Conservation (phyloP, 2,329 filamentous ascomycete genomes). For the Scedosporium boydii region DNA sequence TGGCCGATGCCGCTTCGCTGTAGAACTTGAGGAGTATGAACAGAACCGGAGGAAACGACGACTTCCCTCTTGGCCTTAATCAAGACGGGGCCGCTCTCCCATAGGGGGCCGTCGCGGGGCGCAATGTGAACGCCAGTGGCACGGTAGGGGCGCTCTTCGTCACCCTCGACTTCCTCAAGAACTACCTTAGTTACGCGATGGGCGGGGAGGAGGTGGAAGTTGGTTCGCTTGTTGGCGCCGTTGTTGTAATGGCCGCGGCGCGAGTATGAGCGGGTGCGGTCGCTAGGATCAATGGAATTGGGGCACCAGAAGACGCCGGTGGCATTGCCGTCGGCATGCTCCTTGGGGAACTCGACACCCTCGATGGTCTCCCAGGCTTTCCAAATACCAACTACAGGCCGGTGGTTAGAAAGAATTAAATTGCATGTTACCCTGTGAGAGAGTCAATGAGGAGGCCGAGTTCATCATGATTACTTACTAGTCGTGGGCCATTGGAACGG, state of each 20-base stretch:
- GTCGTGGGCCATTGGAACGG: slow-evolving; percentile 13
- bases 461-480: neutral
- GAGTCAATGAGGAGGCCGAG: neutral
- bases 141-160: neutral
- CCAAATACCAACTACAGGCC: slow-evolving; percentile 2
- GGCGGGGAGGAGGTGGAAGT: slow-evolving; percentile 10
- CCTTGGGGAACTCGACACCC: slow-evolving; percentile 16
- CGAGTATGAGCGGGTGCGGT: slow-evolving; percentile 18
- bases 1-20: slow-evolving; percentile 32
- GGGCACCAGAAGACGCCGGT: slow-evolving; percentile 22
- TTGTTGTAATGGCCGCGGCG: slow-evolving; percentile 19
- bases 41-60: slow-evolving; percentile 29
- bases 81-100: slow-evolving; percentile 2
- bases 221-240: slow-evolving; percentile 9
- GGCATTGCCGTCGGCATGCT: slow-evolving; percentile 16
- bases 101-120: slow-evolving; percentile 8
- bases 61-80: slow-evolving; percentile 24
- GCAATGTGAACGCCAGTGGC: slow-evolving; percentile 6
- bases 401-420: no score
- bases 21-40: slow-evolving; percentile 32
- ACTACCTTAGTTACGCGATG: slow-evolving; percentile 10
- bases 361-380: slow-evolving; percentile 13
- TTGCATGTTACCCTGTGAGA: neutral
- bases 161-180: slow-evolving; percentile 2
- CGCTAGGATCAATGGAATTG: slow-evolving; percentile 17